Percentiles rank a stretch among this genome's conserved stretches.
phyloP scores from a whole-genome alignment of 1,139 yeast genomes.

The Scheffersomyces titani region DNA sequence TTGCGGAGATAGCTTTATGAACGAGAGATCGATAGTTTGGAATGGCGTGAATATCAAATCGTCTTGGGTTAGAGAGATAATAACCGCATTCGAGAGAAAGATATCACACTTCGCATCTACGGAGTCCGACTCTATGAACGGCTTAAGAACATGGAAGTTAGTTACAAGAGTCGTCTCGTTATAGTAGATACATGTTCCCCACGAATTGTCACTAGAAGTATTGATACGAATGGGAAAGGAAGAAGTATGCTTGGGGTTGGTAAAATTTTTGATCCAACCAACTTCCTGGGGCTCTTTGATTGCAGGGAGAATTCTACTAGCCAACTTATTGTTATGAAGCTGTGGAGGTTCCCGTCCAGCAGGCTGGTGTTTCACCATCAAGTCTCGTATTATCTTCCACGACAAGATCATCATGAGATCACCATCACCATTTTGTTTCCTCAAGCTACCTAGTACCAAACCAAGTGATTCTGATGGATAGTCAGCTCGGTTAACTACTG shows the following conservation, averaged over 20 bases:
- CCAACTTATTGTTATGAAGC: constrained; percentile 1
- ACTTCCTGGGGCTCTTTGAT: neutral
- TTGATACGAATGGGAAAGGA: constrained; percentile 19
- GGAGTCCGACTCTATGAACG: constrained; percentile 13
- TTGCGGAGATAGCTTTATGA: constrained; percentile 23
- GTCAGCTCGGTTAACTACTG: constrained; percentile 30
- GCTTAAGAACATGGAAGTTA: constrained; percentile 37
- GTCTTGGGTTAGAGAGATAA: neutral
- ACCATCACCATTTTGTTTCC: constrained; percentile 62
- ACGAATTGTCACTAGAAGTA: constrained; percentile 11
- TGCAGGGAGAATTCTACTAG: neutral
- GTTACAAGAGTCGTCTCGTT: constrained; percentile 31
- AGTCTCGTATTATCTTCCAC: constrained; percentile 38
- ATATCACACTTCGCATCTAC: constrained; percentile 1
- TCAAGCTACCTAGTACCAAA: constrained; percentile 51
- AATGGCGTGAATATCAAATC: constrained; percentile 22
- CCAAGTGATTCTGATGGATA: constrained; percentile 37
- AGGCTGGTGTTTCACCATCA: constrained; percentile 1
- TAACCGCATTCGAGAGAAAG: neutral
- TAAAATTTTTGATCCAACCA: neutral
- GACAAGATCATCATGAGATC: constrained; percentile 52
- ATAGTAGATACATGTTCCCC: constrained; percentile 41
- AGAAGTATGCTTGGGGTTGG: constrained; percentile 3
- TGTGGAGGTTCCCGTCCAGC: neutral
- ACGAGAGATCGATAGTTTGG: constrained; percentile 37